Conservation (phyloP, 768 basidiomycete species). For the Termitomyces sp. region DNA sequence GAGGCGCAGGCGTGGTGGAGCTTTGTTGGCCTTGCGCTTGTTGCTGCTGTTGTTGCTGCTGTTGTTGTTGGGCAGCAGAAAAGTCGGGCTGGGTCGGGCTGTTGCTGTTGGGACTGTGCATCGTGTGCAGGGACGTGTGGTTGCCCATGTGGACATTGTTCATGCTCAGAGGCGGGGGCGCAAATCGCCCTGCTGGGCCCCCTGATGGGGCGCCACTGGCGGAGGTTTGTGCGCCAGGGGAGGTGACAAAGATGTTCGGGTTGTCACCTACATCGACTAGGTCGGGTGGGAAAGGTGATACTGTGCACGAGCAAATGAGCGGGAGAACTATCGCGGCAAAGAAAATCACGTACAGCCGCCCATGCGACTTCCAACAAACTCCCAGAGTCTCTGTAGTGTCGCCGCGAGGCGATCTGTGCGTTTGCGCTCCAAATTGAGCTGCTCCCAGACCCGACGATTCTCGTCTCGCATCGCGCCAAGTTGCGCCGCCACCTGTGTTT, state of each 20-base stretch:
- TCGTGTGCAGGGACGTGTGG: slow-evolving; percentile 38
- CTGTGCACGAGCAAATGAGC: slow-evolving; percentile 17
- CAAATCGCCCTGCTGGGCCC: slow-evolving; percentile 25
- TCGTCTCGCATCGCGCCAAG: slow-evolving; percentile 71
- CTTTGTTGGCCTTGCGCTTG: slow-evolving; percentile 13
- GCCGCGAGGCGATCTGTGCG: slow-evolving; percentile 59
- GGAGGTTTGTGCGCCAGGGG: slow-evolving; percentile 31
- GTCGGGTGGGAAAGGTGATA: slow-evolving; percentile 47
- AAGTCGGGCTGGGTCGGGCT: slow-evolving; percentile 32
- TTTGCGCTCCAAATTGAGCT: slow-evolving; percentile 50
- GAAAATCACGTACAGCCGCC: slow-evolving; percentile 41
- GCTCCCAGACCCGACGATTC: slow-evolving; percentile 60
- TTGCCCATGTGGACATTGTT: slow-evolving; percentile 35
- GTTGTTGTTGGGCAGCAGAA: slow-evolving; percentile 10
- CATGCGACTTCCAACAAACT: slow-evolving; percentile 53
- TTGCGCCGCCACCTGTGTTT: slow-evolving; percentile 56
- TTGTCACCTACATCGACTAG: slow-evolving; percentile 50
- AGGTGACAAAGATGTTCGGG: slow-evolving; percentile 74
- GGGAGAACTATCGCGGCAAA: background rate
- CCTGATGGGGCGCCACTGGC: background rate
- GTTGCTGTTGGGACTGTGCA: slow-evolving; percentile 41
- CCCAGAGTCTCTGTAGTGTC: slow-evolving; percentile 60
- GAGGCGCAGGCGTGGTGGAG: slow-evolving; percentile 17
- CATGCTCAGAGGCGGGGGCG: slow-evolving; percentile 32
- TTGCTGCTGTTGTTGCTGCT: slow-evolving; percentile 24